Evolutionary conservation across 2,329 filamentous ascomycete species (phyloP).

Genomic region (Mycocentrospora acerina): DNA sequence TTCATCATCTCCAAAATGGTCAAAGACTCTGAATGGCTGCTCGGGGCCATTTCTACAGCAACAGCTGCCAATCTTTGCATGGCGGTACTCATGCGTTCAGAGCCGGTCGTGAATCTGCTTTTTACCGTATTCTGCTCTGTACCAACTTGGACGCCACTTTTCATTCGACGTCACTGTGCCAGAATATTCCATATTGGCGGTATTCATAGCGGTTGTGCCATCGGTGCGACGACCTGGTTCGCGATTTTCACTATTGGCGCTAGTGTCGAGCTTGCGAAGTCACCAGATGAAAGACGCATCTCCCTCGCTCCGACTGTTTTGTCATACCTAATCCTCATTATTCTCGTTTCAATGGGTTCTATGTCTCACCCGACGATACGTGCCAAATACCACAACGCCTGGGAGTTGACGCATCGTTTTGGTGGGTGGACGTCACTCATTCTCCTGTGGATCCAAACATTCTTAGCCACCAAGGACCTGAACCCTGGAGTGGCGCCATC

Average conservation of each 20-base stretch:
- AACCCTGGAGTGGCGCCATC: constrained; percentile 15
- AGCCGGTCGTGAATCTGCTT: constrained; percentile 40
- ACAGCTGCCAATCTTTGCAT: constrained; percentile 41
- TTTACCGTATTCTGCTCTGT: constrained; percentile 40
- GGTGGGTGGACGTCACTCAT: constrained; percentile 41
- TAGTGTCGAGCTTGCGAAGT: constrained; percentile 34
- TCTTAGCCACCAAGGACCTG: constrained; percentile 29
- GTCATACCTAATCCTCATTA: constrained; percentile 31
- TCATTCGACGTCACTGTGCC: constrained; percentile 35
- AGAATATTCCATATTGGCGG: constrained; percentile 42
- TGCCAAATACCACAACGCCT: constrained; percentile 35
- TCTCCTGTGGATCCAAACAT: constrained; percentile 39
- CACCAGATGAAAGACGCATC: constrained; percentile 16
- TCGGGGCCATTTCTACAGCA: constrained; percentile 37
- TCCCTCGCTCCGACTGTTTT: constrained; percentile 24
- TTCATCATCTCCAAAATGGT: constrained; percentile 27
- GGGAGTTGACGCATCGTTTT: constrained; percentile 41
- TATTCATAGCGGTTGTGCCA: constrained; percentile 40
- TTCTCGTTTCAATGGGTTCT: constrained; percentile 33
- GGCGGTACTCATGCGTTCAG: constrained; percentile 38
- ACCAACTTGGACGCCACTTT: constrained; percentile 31
- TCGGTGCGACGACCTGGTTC: constrained; percentile 46
- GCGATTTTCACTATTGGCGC: constrained; percentile 45
- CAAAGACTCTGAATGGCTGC: constrained; percentile 20
- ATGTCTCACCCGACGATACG: constrained; percentile 37